Conservation (phyloP, 1,139 yeast species). For the Candida glucosophila region DNA sequence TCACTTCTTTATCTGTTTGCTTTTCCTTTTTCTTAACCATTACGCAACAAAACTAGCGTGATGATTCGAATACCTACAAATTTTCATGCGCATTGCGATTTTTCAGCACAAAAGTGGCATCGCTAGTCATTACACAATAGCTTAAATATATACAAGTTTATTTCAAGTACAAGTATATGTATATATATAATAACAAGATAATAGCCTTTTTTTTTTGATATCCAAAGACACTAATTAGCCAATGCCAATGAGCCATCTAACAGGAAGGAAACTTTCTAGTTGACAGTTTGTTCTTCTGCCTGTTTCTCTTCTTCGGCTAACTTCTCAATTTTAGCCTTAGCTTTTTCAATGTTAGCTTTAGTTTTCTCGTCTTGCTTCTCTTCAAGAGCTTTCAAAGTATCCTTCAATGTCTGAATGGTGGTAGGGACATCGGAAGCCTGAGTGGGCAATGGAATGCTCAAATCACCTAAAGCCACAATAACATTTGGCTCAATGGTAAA, state of each 20-base stretch:
- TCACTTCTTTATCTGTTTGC: conserved; percentile 14
- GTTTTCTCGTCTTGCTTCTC: conserved; percentile 79
- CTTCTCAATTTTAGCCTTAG: conserved; percentile 67
- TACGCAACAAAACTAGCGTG: no score
- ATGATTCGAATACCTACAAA: no score
- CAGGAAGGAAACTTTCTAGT: conserved; percentile 4
- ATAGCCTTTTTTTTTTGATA: background rate
- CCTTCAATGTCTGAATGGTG: conserved; percentile 62
- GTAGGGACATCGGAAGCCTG: conserved; percentile 63
- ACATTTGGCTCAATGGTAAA: conserved; percentile 77
- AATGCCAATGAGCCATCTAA: conserved; percentile 1
- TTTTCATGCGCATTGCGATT: no score
- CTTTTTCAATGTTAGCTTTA: conserved; percentile 62
- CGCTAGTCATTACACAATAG: no score
- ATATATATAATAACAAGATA: background rate
- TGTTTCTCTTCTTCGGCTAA: conserved; percentile 36
- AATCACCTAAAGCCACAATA: conserved; percentile 68
- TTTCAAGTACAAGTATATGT: no score
- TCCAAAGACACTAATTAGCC: conserved; percentile 1
- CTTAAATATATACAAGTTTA: no score
- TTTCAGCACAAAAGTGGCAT: no score
- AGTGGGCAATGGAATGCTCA: conserved; percentile 75
- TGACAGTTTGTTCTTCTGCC: conserved; percentile 7
- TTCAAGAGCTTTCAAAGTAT: conserved; percentile 62
- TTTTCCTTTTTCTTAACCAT: conserved; percentile 21